Conservation (phyloP, 192 early-diverging fungal genomes). For the Thamnidium elegans region DNA sequence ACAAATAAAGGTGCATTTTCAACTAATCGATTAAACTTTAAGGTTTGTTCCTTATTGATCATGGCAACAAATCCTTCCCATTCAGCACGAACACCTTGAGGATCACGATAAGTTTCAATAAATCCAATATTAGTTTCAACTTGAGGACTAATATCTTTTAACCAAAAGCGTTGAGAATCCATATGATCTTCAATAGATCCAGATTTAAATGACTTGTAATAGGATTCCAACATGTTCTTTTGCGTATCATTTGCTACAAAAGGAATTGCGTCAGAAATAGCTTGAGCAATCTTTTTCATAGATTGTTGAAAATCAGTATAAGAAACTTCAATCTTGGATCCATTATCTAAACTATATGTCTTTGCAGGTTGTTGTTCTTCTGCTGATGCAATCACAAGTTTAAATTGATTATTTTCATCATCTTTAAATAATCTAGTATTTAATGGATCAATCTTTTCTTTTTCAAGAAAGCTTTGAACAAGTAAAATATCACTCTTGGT, state of each 20-base stretch:
- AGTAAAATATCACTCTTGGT: conserved; percentile 48
- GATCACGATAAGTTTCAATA: conserved; percentile 62
- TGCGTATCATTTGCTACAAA: conserved; percentile 56
- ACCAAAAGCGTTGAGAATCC: conserved; percentile 54
- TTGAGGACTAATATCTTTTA: conserved; percentile 54
- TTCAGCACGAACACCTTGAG: conserved; percentile 58
- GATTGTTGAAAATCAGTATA: conserved; percentile 49
- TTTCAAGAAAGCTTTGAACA: conserved; percentile 37
- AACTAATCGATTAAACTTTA: conserved; percentile 57
- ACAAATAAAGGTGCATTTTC: conserved; percentile 48
- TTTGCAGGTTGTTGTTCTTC: conserved; percentile 15
- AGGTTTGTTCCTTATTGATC: conserved; percentile 58
- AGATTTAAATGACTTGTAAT: conserved; percentile 47
- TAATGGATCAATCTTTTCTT: conserved; percentile 23
- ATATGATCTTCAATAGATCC: conserved; percentile 60
- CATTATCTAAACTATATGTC: conserved; percentile 33
- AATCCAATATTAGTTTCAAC: conserved; percentile 64
- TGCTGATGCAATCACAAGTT: conserved; percentile 41
- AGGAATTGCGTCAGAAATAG: conserved; percentile 40
- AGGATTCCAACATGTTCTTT: conserved; percentile 47
- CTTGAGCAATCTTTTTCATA: conserved; percentile 42
- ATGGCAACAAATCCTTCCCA: conserved; percentile 68
- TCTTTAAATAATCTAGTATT: conserved; percentile 43
- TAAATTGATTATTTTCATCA: conserved; percentile 12
- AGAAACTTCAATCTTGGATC: conserved; percentile 33